phyloP scores from a whole-genome alignment of 1,139 yeast genomes.

The Sugiyamaella paludigena region DNA sequence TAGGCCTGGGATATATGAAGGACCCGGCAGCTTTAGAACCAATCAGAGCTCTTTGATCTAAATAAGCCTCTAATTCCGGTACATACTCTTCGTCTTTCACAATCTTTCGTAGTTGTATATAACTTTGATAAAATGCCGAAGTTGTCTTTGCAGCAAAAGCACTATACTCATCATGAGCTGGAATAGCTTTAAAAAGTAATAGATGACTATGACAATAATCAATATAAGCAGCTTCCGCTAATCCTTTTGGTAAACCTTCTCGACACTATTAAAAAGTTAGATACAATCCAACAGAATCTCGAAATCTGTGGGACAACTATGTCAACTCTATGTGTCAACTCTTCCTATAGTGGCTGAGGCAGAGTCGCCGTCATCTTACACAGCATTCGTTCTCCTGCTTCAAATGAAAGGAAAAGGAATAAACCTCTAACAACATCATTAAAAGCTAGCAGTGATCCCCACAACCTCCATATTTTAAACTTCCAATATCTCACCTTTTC shows the following conservation, averaged over 20 bases:
- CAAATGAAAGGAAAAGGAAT: too few species aligned
- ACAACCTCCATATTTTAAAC: not conserved
- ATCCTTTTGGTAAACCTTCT: constrained; percentile 24
- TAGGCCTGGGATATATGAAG: not conserved
- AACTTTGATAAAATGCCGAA: constrained; percentile 27
- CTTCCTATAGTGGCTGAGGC: too few species aligned
- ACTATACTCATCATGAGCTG: constrained; percentile 24
- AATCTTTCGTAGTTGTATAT: constrained; percentile 22
- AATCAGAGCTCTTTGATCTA: constrained; percentile 19
- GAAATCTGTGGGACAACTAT: not conserved
- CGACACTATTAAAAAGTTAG: constrained; percentile 17
- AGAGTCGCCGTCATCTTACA: too few species aligned
- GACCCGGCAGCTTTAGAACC: constrained; percentile 9
- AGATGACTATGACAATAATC: constrained; percentile 27
- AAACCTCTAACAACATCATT: not conserved
- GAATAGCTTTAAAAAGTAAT: constrained; percentile 27
- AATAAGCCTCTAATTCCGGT: constrained; percentile 20
- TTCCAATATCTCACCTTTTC: constrained; percentile 22
- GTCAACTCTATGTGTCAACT: too few species aligned
- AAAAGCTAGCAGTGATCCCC: not conserved
- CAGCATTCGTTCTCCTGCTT: too few species aligned
- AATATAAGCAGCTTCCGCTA: constrained; percentile 28
- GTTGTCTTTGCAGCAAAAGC: constrained; percentile 20
- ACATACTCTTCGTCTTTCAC: constrained; percentile 21
- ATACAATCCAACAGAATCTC: not conserved